phyloP scores from a whole-genome alignment of 495 filamentous ascomycete species.

The Talaromyces ruber region DNA sequence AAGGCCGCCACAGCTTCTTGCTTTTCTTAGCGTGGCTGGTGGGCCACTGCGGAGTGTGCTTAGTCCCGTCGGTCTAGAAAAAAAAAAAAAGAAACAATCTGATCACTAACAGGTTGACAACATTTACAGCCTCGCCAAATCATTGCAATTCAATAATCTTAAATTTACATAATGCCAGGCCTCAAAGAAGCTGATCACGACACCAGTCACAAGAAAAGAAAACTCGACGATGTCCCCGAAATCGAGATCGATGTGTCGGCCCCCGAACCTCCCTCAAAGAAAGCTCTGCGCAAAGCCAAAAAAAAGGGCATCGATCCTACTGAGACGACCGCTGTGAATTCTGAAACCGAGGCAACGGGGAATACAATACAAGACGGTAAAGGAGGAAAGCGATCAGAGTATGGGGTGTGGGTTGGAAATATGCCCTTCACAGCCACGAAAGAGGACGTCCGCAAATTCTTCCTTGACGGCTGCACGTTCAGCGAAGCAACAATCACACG shows the following conservation, averaged over 20 bases:
- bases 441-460: slow-evolving; percentile 62
- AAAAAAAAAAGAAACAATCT: not conserved
- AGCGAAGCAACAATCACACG: slow-evolving; percentile 64
- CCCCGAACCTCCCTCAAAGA: slow-evolving; percentile 91
- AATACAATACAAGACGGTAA: slow-evolving; percentile 13
- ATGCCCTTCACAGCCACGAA: slow-evolving; percentile 71
- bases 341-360: slow-evolving; percentile 17
- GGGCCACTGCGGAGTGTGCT: not conserved
- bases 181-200: slow-evolving; percentile 14
- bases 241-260: slow-evolving; percentile 82
- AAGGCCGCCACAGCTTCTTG: not conserved
- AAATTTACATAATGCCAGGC: slow-evolving; percentile 23
- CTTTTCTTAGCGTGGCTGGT: not conserved
- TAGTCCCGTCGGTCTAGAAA: not conserved
- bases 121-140: not conserved
- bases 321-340: slow-evolving; percentile 23
- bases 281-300: slow-evolving; percentile 71
- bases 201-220: slow-evolving; percentile 57
- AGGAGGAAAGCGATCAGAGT: slow-evolving; percentile 54
- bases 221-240: slow-evolving; percentile 49
- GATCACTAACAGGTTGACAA: not conserved
- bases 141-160: not conserved
- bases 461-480: slow-evolving; percentile 63
- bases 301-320: slow-evolving; percentile 46
- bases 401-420: slow-evolving; percentile 95